These are phyloP conservation scores for Calonectria hongkongensis DNA, from an alignment of 2,329 filamentous ascomycete species.

Conservation along the genomic window DNA sequence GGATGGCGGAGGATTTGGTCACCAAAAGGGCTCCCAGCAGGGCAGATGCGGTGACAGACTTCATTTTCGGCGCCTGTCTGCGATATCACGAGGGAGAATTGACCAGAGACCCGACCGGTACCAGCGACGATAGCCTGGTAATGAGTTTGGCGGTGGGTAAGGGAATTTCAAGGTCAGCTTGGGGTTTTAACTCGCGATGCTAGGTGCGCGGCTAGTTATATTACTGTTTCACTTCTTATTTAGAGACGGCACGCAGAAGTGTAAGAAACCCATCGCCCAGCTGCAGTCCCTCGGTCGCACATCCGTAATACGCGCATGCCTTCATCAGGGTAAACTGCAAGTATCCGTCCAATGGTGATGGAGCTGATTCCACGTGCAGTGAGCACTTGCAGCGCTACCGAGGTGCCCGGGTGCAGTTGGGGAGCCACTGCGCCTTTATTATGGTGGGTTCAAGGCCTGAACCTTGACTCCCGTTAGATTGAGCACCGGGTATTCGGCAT, in stretches of 20 bases:
- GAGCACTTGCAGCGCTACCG: conserved; percentile 16
- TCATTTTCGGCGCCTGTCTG: background rate
- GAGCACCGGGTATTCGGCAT: conserved; percentile 21
- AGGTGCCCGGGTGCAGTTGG: background rate
- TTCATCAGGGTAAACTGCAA: background rate
- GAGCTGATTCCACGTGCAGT: conserved; percentile 24
- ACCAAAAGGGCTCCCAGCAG: conserved; percentile 2
- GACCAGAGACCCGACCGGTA: background rate
- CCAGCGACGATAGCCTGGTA: background rate
- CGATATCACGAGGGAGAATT: background rate
- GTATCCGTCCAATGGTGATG: conserved; percentile 9
- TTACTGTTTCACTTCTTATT: conserved; percentile 7
- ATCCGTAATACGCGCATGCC: conserved; percentile 23
- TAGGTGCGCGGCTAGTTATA: background rate
- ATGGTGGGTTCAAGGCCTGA: conserved; percentile 8
- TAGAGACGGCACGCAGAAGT: background rate
- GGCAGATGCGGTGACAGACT: conserved; percentile 5
- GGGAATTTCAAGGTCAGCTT: background rate
- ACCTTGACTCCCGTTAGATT: conserved; percentile 9
- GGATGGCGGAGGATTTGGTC: background rate
- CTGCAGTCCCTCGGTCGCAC: conserved; percentile 14
- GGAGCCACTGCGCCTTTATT: conserved; percentile 8
- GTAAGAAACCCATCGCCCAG: background rate
- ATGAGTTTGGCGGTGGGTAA: background rate
- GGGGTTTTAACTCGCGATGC: background rate